phyloP scores from a whole-genome alignment of 2,329 filamentous ascomycete genomes.

The Penicillium polonicum region DNA sequence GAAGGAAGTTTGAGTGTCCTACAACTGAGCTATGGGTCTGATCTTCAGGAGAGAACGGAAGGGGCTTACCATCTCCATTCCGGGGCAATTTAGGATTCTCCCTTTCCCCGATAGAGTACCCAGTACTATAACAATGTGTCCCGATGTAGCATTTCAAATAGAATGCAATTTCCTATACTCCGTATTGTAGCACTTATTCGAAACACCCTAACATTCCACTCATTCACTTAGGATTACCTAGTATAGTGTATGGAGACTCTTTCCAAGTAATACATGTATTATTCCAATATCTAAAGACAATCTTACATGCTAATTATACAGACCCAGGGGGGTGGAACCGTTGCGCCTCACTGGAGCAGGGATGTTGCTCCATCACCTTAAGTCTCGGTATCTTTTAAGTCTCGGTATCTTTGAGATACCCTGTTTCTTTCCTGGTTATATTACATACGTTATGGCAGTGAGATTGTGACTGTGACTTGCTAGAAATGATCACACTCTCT shows the following conservation, averaged over 20 bases:
- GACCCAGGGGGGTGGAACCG: slow-evolving; percentile 23
- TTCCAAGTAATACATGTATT: neutral
- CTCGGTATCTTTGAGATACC: neutral
- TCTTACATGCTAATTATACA: neutral
- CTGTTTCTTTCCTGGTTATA: neutral
- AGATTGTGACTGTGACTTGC: neutral
- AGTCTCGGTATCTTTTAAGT: neutral
- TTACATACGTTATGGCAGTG: neutral
- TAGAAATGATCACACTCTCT: no score
- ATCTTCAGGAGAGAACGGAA: slow-evolving; percentile 31
- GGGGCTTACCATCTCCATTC: slow-evolving; percentile 19
- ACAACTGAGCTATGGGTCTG: slow-evolving; percentile 12
- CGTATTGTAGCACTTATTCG: neutral
- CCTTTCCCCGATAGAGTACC: neutral
- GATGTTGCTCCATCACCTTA: neutral
- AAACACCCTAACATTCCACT: neutral
- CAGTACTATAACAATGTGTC: neutral
- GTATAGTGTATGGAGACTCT: neutral
- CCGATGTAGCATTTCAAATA: neutral
- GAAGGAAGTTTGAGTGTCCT: neutral
- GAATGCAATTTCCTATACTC: neutral
- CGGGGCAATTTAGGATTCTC: slow-evolving; percentile 5
- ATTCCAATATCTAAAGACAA: neutral
- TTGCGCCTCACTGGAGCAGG: slow-evolving; percentile 18
- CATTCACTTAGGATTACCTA: neutral